Base-by-base conservation (phyloP, 805 yeast genomes). In the Metschnikowia dekortorum region DNA sequence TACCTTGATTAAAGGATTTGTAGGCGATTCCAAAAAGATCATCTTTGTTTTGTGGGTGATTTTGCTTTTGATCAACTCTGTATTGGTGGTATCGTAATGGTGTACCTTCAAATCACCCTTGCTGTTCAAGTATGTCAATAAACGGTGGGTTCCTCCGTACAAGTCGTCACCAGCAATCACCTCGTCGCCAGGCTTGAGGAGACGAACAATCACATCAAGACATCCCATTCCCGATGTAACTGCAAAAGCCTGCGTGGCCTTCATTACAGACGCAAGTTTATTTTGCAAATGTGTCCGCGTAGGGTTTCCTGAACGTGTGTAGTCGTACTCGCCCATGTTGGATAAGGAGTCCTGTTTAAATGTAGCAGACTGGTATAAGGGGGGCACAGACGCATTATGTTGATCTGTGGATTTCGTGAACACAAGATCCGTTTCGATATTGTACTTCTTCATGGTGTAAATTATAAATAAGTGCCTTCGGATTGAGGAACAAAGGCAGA, bases 181-280 rank as follows among this genome's bases (percentile, higher is more conserved):
- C 66, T 88, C 89, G 64, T 87, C 95, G n/a, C 91, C 90, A 1
- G 96, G 92, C 48, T 68, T 71, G 53, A 90, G 74, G 46, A 87
- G 71, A 41, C 95, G 78, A 38, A 87, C 78, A 50, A 91, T 85
- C 31, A 89, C 91, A 64, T 92, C 97, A 54, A 89, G 73, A 49
- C 96, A 90, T 2, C 95, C 85, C 98, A 91, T 91, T 28, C 98
- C 98, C 44, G 90, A 82, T 44, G 90, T 82, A 9, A 90, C 96
- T 4, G 95, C 96, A 60, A 79, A 85, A 0, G 89, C 83, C 45
- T 84, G 78, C 30, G 78, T 69, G n/a, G 95, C 91, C 59, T 79
- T 80, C 85, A 89, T 89, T 58, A 91, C 78, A 55, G 82, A 81
- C 35, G 88, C 85, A 60, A 91, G 63, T 60, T 91, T 95, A 43